Base-by-base conservation (phyloP, 2,329 filamentous ascomycete genomes). In the Dichotomopilus funicola region DNA sequence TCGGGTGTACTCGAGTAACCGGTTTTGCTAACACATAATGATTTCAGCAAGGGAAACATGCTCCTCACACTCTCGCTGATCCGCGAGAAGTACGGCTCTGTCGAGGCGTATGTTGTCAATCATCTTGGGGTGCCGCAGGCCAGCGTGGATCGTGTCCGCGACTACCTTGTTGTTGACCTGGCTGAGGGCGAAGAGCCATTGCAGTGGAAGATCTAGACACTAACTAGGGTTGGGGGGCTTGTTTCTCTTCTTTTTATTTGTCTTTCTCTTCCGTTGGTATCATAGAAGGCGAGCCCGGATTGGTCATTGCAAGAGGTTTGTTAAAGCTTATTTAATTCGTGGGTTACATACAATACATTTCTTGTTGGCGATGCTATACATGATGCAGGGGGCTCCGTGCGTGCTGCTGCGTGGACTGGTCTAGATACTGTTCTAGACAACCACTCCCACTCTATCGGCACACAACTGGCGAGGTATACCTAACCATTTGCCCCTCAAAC, bases 21-120 rank as follows among this genome's bases (percentile, higher is more conserved):
- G 35, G 7, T 5, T 41, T 4, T 50, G 27, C 41, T 47, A 12
- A 13, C 27, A 5, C 7, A n/a, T 13, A 13, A 7, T 12, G n/a
- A 12, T 19, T 38, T 6, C 53, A 76, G 75, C 47, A 75, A 74
- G 13, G 73, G 76, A 62, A 73, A 70, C 56, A 80, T 80, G 76
- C 62, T 75, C 33, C 70, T 65, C n/a, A 77, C 74, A 6, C 65
- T 80, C 6, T 68, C 75, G 49, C 78, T 82, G 73, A 72, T 90
- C 47, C 73, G 79, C 48, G 69, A 74, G 34, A 75, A 78, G 58
- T 87, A 82, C 70, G 86, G 85, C 2, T 80, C 84, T 2, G 76
- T 80, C 2, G 84, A 89, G 66, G 70, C 70, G 11, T 91, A 88
- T 69, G 72, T 89, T 60, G 71, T 73, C 53, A 71, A 79, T 11